Base-by-base conservation (phyloP, 1,284 basidiomycete species). In the Malassezia yamatoensis region DNA sequence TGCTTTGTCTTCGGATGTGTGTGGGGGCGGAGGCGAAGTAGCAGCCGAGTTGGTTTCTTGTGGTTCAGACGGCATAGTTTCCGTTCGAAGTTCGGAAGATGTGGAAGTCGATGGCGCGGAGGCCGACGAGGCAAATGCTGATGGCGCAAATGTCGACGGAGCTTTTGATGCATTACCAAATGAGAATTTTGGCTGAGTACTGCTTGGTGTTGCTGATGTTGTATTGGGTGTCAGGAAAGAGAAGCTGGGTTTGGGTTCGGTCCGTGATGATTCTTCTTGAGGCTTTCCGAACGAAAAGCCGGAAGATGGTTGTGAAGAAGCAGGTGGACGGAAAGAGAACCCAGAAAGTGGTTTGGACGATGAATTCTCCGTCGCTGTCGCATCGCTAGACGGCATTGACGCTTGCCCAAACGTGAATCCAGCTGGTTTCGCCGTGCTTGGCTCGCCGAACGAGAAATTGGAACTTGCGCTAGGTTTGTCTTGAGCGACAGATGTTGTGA, bases 31-130 rank as follows among this genome's bases (percentile, higher is more conserved):
- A 20, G 54, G 13, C 11, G 35, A 15, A 8, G 41, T 37, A 5
- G 5, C 38, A 7, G 58, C 8, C 10, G 20, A 12, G 3, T 45
- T 3, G n/a, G 51, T 43, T 2, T 54, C 6, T 1, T 50, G 24
- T 5, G 58, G 7, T 12, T 5, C 51, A 36, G 24, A 29, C 24
- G 3, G 24, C 4, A 29, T 8, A 8, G n/a, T 20, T n/a, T n/a
- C 38, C 16, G 59, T 36, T 15, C 37, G 49, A 9, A 38, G 33
- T 3, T 58, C 33, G 21, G 36, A 18, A 42, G 41, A 42, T 29
- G 41, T 4, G 10, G 41, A 29, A 29, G 24, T 29, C 24, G 24
- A 29, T 29, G 8, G n/a, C 8, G 38, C 15, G 3, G 38, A 39
- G 38, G 38, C 38, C 4, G 38, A 20, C 15, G 38, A 8, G 3